Conservation (phyloP, 2,329 filamentous ascomycete species). For the Claviceps humidiphila region DNA sequence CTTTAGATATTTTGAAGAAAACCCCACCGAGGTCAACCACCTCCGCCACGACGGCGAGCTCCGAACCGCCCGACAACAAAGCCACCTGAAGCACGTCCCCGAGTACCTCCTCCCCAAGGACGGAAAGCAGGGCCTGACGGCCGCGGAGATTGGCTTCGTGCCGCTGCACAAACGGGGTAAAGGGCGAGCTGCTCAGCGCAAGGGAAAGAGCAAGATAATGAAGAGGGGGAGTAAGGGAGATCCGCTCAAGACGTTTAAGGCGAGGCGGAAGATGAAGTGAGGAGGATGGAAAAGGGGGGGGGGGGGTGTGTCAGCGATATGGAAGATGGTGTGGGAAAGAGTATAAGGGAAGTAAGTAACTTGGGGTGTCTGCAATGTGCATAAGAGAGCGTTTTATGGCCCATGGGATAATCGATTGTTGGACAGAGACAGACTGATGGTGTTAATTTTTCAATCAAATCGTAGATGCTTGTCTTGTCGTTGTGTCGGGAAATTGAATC, state of each 20-base stretch:
- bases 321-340: no score
- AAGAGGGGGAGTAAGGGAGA: slow-evolving; percentile 49
- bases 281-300: neutral
- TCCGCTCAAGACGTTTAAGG: slow-evolving; percentile 81
- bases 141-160: slow-evolving; percentile 63
- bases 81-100: slow-evolving; percentile 86
- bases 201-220: slow-evolving; percentile 24
- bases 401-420: no score
- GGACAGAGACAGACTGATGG: no score
- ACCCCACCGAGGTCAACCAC: slow-evolving; percentile 76
- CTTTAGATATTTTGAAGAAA: slow-evolving; percentile 76
- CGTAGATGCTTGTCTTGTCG: no score
- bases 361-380: no score
- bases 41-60: slow-evolving; percentile 84
- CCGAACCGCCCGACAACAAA: slow-evolving; percentile 68
- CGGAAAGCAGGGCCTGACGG: slow-evolving; percentile 55
- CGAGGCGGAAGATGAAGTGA: slow-evolving; percentile 33
- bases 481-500: no score
- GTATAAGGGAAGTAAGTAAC: no score
- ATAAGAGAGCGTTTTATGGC: no score
- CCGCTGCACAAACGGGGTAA: slow-evolving; percentile 45
- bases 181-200: slow-evolving; percentile 31
- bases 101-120: slow-evolving; percentile 80
- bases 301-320: neutral
- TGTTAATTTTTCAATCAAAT: no score